phyloP scores from a whole-genome alignment of 345 rosid genomes.

The Euphorbia tirucalli region DNA sequence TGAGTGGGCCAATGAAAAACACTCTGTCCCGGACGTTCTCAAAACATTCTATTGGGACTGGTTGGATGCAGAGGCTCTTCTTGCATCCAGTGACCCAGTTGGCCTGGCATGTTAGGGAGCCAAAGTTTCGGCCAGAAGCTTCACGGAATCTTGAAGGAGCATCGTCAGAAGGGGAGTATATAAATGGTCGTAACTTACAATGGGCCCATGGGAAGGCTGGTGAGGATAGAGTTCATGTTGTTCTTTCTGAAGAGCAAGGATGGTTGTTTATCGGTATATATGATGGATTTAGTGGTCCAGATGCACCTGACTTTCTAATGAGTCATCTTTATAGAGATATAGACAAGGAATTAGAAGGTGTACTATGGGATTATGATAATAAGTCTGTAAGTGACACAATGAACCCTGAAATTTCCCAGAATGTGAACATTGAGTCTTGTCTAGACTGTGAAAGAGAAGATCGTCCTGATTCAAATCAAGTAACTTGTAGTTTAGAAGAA shows the following conservation, averaged over 20 bases:
- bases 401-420: slow-evolving; percentile 29
- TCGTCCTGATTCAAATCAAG: slow-evolving; percentile 33
- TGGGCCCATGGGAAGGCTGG: slow-evolving; percentile 99
- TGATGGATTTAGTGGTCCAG: slow-evolving; percentile 99
- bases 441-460: slow-evolving; percentile 28
- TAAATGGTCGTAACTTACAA: slow-evolving; percentile 67
- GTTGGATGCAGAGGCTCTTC: slow-evolving; percentile 82
- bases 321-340: slow-evolving; percentile 78
- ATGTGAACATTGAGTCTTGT: slow-evolving; percentile 23
- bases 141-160: slow-evolving; percentile 55
- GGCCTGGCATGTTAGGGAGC: slow-evolving; percentile 70
- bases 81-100: slow-evolving; percentile 63
- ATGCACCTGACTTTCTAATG: slow-evolving; percentile 95
- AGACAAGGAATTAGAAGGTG: slow-evolving; percentile 87
- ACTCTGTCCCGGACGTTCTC: slow-evolving; percentile 82
- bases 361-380: slow-evolving; percentile 83
- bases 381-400: slow-evolving; percentile 40
- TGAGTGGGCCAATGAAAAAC: slow-evolving; percentile 85
- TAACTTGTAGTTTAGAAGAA: slow-evolving; percentile 30
- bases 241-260: slow-evolving; percentile 97
- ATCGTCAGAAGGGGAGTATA: slow-evolving; percentile 53
- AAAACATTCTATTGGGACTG: slow-evolving; percentile 57
- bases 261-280: slow-evolving; percentile 97
- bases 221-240: slow-evolving; percentile 95
- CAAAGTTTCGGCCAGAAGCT: slow-evolving; percentile 60